Evolutionary conservation across 148 eudicot species (phyloP), one percentile per base, ranked within the genome.

Genomic region (Pharnaceum exiguum): DNA sequence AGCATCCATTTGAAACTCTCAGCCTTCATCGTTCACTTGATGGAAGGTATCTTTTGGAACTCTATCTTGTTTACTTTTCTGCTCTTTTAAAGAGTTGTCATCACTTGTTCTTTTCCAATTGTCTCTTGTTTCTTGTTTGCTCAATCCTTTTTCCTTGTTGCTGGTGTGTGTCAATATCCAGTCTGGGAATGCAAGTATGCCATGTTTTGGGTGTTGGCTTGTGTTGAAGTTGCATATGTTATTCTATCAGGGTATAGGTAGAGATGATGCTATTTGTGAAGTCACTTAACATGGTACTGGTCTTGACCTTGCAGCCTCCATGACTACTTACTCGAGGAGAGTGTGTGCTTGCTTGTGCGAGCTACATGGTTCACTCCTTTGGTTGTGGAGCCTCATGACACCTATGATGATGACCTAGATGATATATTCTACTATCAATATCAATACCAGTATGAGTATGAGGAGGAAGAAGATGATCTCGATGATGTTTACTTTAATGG

Each of bases 311-410:
- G 69, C 95, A 93, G 98, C 78, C 71, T 88, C 75, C 81, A 69
- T 38, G 95, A 89, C 53, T 89, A 81, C 60, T 76, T 89, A 87
- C 62, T 83, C 19, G 90, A 83, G 65, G 96, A 89, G 74, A 86
- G 95, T 25, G 85, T 89, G 1, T 86, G 96, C 75, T 77, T 86
- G 42, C 96, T 89, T 29, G 71, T 83, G 10, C 58, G 95, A 60
- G 96, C 96, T 36, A 61, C 84, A 24, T 89, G 96, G 96, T 89
- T 85, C 18, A 69, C 66, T n/a, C 94, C 96, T 30, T 56, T 89
- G 57, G 78, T 51, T 33, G 85, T 77, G 47, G 85, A 80, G 21
- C 77, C 62, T 30, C 72, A 21, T 10, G 75, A 79, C n/a, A 85
- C 76, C 35, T 51, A 68, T 11, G 68, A 77, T 13, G 83, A 82